Evolutionary conservation across 495 filamentous ascomycete species (phyloP), one percentile per base, ranked within the genome.

Genomic region (Alectoria sarmentosa): DNA sequence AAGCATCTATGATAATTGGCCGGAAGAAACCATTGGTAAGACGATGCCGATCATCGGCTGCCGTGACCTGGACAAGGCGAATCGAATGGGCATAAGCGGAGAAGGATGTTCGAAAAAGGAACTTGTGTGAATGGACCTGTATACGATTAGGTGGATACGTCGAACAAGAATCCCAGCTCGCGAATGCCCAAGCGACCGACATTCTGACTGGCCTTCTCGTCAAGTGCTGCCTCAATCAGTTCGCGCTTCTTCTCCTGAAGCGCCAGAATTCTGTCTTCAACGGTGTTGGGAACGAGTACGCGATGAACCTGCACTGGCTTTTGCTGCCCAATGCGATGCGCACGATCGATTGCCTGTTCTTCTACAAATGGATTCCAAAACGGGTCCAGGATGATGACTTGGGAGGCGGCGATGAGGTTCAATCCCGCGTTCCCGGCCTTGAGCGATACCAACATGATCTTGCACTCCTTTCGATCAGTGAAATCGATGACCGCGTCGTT

Each of bases 341-440:
- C 90, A 44, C 93, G 90, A 74, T 96, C 94, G 62, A 98, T 87
- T 1, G 93, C 93, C 73, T 98, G 93, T 69, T 92, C 90, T 76
- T 98, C 93, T 34, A 96, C 88, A 72, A 88, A 96, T 0, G 93
- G 92, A 66, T 98, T 98, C 90, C 94, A 98, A 78, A 96, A 96
- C 0, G 93, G 93, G 68, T 98, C 93, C 63, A 95, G 84, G 61
- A 97, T 88, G 71, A 98, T 90, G 66, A 98, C 89, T 67, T 91
- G 88, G 0, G 86, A 88, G 0, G 93, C 93, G n/a, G 86, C 86
- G 11, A 88, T 87, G 26, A 98, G 83, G 72, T 98, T 98, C 44
- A 98, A 79, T 0, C 93, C 93, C 0, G 93, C 83, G 71, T 98
- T 98, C 17, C 93, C 93, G 0, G 93, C 93, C 61, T 91, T 91